A percentile compares a stretch with the other conserved stretches of the same genome.
Conservation (phyloP, 2,329 filamentous ascomycete genomes). For the Aspergillus nomiae region DNA sequence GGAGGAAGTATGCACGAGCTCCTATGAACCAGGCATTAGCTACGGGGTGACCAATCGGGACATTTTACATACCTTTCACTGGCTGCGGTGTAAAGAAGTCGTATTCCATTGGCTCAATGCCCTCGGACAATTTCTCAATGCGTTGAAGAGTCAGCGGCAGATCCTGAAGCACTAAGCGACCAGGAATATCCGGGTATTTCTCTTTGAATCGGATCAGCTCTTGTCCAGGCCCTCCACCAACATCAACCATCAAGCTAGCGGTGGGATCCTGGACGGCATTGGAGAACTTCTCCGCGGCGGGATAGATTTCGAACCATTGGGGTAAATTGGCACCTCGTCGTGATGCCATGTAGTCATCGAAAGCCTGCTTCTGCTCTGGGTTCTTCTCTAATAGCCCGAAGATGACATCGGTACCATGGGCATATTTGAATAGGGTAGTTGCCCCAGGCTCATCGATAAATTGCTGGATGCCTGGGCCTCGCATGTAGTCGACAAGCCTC, state of each 20-base stretch:
- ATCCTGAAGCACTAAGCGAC: slow-evolving; percentile 52
- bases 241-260: slow-evolving; percentile 39
- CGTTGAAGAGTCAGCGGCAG: slow-evolving; percentile 39
- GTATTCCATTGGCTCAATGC: slow-evolving; percentile 38
- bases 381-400: slow-evolving; percentile 21
- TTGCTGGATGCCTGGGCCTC: slow-evolving; percentile 17
- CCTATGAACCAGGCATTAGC: slow-evolving; percentile 13
- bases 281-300: slow-evolving; percentile 10
- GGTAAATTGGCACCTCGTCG: slow-evolving; percentile 16
- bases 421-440: slow-evolving; percentile 18
- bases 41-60: not conserved
- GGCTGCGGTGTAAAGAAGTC: slow-evolving; percentile 51
- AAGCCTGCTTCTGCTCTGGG: slow-evolving; percentile 20
- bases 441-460: not conserved
- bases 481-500: slow-evolving; percentile 20
- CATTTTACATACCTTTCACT: slow-evolving; percentile 37
- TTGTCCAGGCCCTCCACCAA: slow-evolving; percentile 45
- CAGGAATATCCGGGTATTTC: slow-evolving; percentile 39
- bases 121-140: slow-evolving; percentile 11
- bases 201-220: slow-evolving; percentile 38
- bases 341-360: slow-evolving; percentile 23
- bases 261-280: not conserved
- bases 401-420: slow-evolving; percentile 17
- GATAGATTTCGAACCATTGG: slow-evolving; percentile 24
- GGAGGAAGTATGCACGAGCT: slow-evolving; percentile 37